Conservation (phyloP, 345 rosid species). For the Chamaenerion angustifolium region DNA sequence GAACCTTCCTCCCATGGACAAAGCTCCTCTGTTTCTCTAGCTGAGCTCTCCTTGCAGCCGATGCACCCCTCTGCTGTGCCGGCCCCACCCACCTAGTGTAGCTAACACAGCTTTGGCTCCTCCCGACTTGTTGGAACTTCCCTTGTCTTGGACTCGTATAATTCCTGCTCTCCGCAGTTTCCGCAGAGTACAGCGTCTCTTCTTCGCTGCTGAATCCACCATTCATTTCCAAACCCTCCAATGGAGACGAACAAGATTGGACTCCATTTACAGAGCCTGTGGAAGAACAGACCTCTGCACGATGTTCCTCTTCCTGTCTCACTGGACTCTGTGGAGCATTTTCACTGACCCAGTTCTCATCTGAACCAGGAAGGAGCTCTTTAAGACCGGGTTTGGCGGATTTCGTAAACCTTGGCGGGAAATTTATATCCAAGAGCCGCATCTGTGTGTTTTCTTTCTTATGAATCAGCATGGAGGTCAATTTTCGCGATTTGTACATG, state of each 20-base stretch:
- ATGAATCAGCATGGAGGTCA: conserved; percentile 49
- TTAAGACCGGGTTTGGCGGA: conserved; percentile 12
- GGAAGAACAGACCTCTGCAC: conserved; percentile 37
- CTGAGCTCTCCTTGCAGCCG: conserved; percentile 32
- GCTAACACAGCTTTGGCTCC: conserved; percentile 86
- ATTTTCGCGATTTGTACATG: conserved; percentile 63
- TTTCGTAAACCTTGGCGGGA: conserved; percentile 48
- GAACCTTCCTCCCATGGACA: conserved; percentile 55
- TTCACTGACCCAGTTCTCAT: conserved; percentile 24
- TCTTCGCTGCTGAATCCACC: conserved; percentile 59
- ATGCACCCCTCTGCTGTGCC: conserved; percentile 29
- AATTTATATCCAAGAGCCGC: conserved; percentile 85
- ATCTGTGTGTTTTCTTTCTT: conserved; percentile 39
- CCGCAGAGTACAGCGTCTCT: conserved; percentile 97
- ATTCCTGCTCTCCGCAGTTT: conserved; percentile 94
- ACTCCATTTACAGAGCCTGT: conserved; percentile 61
- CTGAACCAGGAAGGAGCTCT: conserved; percentile 15
- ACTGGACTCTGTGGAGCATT: conserved; percentile 9
- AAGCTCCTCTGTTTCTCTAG: conserved; percentile 67
- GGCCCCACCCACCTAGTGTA: conserved; percentile 52
- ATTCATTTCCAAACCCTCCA: conserved; percentile 27
- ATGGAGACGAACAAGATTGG: conserved; percentile 40
- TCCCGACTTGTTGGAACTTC: conserved; percentile 50
- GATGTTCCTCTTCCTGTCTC: conserved; percentile 21
- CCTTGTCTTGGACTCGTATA: conserved; percentile 67